Base-by-base conservation (phyloP, 495 filamentous ascomycete species). In the Aspergillus mulundensis region DNA sequence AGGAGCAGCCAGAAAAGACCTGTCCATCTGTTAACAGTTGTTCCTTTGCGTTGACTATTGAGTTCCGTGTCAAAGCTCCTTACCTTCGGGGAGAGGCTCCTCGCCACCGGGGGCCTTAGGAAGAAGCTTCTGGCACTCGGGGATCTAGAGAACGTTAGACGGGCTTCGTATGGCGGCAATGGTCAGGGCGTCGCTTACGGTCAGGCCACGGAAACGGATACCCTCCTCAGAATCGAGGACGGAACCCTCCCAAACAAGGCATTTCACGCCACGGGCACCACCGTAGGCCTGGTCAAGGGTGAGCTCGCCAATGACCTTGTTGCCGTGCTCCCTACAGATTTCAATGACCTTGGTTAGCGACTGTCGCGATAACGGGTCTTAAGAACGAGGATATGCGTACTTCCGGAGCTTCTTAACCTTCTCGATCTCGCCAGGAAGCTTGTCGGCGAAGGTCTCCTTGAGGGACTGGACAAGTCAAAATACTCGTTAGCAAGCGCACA, bases 271-370 rank as follows among this genome's bases (percentile, higher is more conserved):
- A 80, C 95, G 91, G 65, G 95, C 95, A 84, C 94, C 94, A 79
- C 94, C 94, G 72, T 97, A 97, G 65, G 94, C 94, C 78, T 99
- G 95, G 80, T 97, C 94, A 65, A 99, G 86, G 56, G 95, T 99
- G 70, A 99, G 90, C 82, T 99, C 91, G 67, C 93, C 91, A 64
- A 99, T 77, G 60, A 97, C 88, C 76, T 90, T 97, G 79, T 80
- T 90, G 71, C 94, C 94, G 71, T 94, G 83, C 62, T 95, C 93
- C 80, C 91, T 95, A 53, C 32, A 56, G n/a, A 46, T 15, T 28
- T 53, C 42, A 53, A 44, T 25, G 8, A 50, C 56, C 43, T 41
- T 38, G 24, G 24, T 68, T 61, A 73, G 68, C 56, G 51, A 61
- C 57, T 54, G 50, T 53, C 7, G 15, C 32, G 34, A 7, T 19